Evolutionary conservation across 495 filamentous ascomycete genomes (phyloP).

Genomic region (Penicillium nucicola): DNA sequence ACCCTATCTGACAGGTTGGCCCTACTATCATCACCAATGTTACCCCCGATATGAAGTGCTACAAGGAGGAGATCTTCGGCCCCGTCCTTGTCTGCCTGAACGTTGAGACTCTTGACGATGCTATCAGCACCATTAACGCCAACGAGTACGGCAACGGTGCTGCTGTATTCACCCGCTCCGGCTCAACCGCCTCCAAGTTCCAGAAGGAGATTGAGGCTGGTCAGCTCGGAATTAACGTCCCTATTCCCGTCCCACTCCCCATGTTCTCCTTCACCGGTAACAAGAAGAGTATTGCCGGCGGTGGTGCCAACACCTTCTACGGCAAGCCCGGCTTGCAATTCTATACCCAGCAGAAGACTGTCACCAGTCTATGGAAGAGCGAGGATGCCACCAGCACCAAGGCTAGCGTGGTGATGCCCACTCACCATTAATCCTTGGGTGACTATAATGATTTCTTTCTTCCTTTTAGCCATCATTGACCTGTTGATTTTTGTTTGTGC

Average conservation of each 20-base stretch:
- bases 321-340: slow-evolving; percentile 88
- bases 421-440: slow-evolving; percentile 49
- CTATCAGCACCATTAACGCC: slow-evolving; percentile 61
- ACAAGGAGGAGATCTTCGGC: slow-evolving; percentile 95
- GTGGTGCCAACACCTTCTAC: slow-evolving; percentile 93
- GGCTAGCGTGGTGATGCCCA: slow-evolving; percentile 93
- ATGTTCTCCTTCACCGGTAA: slow-evolving; percentile 99
- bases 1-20: slow-evolving; percentile 49
- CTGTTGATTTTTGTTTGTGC: not conserved
- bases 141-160: slow-evolving; percentile 72
- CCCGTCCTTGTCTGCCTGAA: slow-evolving; percentile 65
- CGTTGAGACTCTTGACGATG: slow-evolving; percentile 78
- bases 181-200: slow-evolving; percentile 59
- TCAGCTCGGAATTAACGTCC: slow-evolving; percentile 61
- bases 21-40: slow-evolving; percentile 96
- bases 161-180: slow-evolving; percentile 65
- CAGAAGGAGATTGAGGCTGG: slow-evolving; percentile 61
- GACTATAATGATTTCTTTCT: not conserved
- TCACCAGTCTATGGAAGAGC: slow-evolving; percentile 85
- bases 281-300: slow-evolving; percentile 92
- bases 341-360: slow-evolving; percentile 96
- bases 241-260: slow-evolving; percentile 82
- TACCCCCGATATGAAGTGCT: slow-evolving; percentile 88
- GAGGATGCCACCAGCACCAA: slow-evolving; percentile 78
- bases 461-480: not conserved